phyloP scores from a whole-genome alignment of 1,284 basidiomycete species.

The Rhodofomes roseus region DNA sequence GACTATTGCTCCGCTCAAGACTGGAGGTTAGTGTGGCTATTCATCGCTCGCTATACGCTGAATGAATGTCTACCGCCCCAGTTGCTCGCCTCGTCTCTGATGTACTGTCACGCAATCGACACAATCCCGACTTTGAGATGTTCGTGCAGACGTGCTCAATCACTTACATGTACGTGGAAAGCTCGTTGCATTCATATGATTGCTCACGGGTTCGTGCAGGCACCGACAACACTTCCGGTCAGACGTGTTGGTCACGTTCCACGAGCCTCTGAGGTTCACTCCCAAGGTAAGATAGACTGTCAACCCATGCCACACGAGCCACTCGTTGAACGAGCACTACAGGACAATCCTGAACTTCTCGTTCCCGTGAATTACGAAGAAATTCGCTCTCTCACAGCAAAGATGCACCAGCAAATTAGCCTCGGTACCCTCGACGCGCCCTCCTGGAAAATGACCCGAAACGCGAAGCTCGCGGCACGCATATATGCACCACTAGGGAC shows the following conservation, averaged over 20 bases:
- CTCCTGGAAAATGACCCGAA: constrained; percentile 74
- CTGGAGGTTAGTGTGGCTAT: constrained; percentile 58
- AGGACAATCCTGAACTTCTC: constrained; percentile 72
- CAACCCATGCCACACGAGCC: neutral
- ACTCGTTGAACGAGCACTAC: neutral
- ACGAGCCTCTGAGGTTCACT: constrained; percentile 65
- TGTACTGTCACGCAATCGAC: constrained; percentile 65
- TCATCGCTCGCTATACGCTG: neutral
- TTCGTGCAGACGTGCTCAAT: constrained; percentile 75
- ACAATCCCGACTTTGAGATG: constrained; percentile 67
- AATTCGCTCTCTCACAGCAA: constrained; percentile 59
- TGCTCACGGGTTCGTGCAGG: constrained; percentile 21
- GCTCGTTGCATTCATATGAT: neutral
- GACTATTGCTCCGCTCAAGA: constrained; percentile 78
- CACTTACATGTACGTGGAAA: constrained; percentile 65
- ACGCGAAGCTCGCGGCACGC: constrained; percentile 69
- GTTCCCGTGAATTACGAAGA: constrained; percentile 57
- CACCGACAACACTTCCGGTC: constrained; percentile 78
- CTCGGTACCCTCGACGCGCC: constrained; percentile 78
- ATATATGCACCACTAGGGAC: constrained; percentile 85
- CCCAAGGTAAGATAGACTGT: constrained; percentile 44
- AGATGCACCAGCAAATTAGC: constrained; percentile 65
- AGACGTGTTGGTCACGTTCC: constrained; percentile 82
- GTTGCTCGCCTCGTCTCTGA: constrained; percentile 80
- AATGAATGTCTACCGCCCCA: constrained; percentile 23